These are phyloP conservation scores for Xylaria telfairii DNA, from an alignment of 495 filamentous ascomycete species.

Conservation along the genomic window DNA sequence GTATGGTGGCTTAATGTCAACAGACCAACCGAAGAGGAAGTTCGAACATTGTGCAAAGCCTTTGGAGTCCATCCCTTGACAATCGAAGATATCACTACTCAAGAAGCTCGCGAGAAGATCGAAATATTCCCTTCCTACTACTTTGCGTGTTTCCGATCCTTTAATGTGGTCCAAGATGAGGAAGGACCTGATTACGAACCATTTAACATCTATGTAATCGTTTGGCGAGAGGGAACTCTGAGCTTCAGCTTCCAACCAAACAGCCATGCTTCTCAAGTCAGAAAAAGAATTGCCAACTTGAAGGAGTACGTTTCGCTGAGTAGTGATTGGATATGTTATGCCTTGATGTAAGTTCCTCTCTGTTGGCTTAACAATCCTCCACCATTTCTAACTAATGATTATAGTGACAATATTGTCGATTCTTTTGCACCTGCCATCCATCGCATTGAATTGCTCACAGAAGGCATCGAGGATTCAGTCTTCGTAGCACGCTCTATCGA, in stretches of 20 bases:
- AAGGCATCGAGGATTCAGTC: constrained; percentile 92
- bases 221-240: constrained; percentile 93
- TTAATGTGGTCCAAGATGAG: constrained; percentile 67
- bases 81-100: constrained; percentile 90
- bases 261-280: constrained; percentile 82
- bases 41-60: constrained; percentile 84
- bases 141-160: constrained; percentile 95
- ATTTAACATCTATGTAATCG: constrained; percentile 93
- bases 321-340: constrained; percentile 98
- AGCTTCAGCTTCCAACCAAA: constrained; percentile 91
- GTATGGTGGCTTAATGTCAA: constrained; percentile 97
- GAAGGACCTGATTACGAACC: constrained; percentile 87
- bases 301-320: constrained; percentile 92
- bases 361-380: background rate
- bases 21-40: constrained; percentile 87
- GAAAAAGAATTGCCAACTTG: constrained; percentile 87
- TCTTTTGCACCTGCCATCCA: constrained; percentile 88
- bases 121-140: constrained; percentile 98
- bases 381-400: constrained; percentile 24
- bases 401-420: constrained; percentile 94
- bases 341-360: constrained; percentile 76
- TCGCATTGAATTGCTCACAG: constrained; percentile 84
- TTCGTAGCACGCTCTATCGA: constrained; percentile 90
- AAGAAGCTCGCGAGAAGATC: constrained; percentile 96
- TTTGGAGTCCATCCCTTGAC: constrained; percentile 95